phyloP scores from a whole-genome alignment of 2,329 filamentous ascomycete species.

The Monilinia vaccinii-corymbosi region DNA sequence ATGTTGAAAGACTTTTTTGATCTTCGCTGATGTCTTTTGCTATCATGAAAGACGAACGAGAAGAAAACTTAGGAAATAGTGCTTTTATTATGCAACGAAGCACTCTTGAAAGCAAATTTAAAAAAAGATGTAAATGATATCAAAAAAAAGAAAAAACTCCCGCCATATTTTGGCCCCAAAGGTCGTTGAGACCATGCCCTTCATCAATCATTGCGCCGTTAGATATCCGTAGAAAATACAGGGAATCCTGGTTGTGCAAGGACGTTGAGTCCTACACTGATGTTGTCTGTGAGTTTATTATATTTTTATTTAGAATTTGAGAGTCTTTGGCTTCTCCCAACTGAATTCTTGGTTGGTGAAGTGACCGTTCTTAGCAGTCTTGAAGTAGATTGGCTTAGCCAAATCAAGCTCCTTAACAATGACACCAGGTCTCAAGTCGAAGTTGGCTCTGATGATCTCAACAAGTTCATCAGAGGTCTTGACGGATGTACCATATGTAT shows the following conservation, averaged over 20 bases:
- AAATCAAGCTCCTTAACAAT: constrained; percentile 97
- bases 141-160: constrained; percentile 19
- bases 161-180: constrained; percentile 18
- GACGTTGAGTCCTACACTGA: constrained; percentile 29
- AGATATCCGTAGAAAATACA: constrained; percentile 24
- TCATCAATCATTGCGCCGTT: constrained; percentile 29
- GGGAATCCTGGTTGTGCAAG: constrained; percentile 17
- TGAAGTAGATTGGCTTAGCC: constrained; percentile 91
- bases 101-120: constrained; percentile 15
- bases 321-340: constrained; percentile 96
- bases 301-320: constrained; percentile 65
- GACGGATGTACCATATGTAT: constrained; percentile 89
- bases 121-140: constrained; percentile 14
- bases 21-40: constrained; percentile 16
- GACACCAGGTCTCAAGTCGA: constrained; percentile 95
- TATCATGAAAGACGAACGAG: neutral
- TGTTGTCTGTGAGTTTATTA: constrained; percentile 17
- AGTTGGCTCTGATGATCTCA: constrained; percentile 89
- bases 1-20: constrained; percentile 33
- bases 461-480: constrained; percentile 90
- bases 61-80: neutral
- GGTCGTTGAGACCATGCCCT: constrained; percentile 31
- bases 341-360: constrained; percentile 97
- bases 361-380: constrained; percentile 99
- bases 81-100: neutral